A percentile compares a stretch with the other conserved stretches of the same genome.
Conservation (phyloP, 495 filamentous ascomycete species). For the Podospora anserina region DNA sequence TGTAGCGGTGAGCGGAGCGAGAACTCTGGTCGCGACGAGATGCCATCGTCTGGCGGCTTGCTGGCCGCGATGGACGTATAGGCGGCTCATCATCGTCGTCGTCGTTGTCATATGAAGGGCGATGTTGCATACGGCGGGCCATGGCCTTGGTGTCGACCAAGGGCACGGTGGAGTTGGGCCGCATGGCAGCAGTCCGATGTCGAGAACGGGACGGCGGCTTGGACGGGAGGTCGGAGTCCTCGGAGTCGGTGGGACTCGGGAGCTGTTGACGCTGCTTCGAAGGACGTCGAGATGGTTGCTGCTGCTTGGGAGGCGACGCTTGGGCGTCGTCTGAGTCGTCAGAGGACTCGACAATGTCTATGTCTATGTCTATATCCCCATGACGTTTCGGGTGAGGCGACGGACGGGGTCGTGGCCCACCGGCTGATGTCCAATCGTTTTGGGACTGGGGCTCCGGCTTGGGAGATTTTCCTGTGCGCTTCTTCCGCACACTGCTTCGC, state of each 20-base stretch:
- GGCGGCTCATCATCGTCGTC: slow-evolving; percentile 27
- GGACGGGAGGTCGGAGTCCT: slow-evolving; percentile 17
- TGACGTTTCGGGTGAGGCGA: slow-evolving; percentile 38
- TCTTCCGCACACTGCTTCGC: slow-evolving; percentile 28
- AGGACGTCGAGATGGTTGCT: slow-evolving; percentile 22
- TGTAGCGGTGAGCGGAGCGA: slow-evolving; percentile 39
- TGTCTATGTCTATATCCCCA: slow-evolving; percentile 34
- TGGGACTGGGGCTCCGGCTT: slow-evolving; percentile 28
- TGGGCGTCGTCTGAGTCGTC: slow-evolving; percentile 23
- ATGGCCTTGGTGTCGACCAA: slow-evolving; percentile 22
- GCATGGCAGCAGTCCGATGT: slow-evolving; percentile 22
- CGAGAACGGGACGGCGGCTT: slow-evolving; percentile 9
- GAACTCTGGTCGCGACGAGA: slow-evolving; percentile 39
- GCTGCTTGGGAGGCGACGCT: slow-evolving; percentile 23
- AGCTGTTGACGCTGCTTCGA: slow-evolving; percentile 13
- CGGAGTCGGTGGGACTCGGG: slow-evolving; percentile 13
- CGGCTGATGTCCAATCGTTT: slow-evolving; percentile 42
- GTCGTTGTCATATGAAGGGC: slow-evolving; percentile 23
- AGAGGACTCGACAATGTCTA: slow-evolving; percentile 25
- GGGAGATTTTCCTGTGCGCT: slow-evolving; percentile 30
- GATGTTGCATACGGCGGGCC: slow-evolving; percentile 27
- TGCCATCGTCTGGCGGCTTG: slow-evolving; percentile 31
- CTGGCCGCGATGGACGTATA: slow-evolving; percentile 22
- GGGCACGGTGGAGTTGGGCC: slow-evolving; percentile 31
- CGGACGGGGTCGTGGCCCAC: slow-evolving; percentile 37